Base-by-base conservation (phyloP, 2,329 filamentous ascomycete genomes). In the Zymoseptoria ardabiliae region DNA sequence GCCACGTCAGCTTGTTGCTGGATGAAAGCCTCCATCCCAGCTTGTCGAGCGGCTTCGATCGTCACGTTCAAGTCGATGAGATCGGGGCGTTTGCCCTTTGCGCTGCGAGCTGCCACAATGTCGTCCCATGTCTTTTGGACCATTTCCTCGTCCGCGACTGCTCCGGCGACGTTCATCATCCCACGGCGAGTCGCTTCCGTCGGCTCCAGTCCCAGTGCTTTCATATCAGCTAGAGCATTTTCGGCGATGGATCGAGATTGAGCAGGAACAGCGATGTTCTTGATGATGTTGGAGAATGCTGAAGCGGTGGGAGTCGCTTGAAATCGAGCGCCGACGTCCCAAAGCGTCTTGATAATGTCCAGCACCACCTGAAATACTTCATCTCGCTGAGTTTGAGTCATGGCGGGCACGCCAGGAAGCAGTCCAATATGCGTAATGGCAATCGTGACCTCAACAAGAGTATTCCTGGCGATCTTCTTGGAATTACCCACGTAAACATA, bases 401-500 rank as follows among this genome's bases (percentile, higher is more conserved):
- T 48, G 6, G 22, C 30, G 13, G 59, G 52, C 8, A 67, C 45
- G 4, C 62, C 65, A 2, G 62, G 58, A 3, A 68, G 45, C n/a
- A 69, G 68, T 7, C 73, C 55, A 11, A 61, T 73, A 28, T 59
- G 61, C 49, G 67, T 71, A 58, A 71, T 58, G 57, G 65, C 60
- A 35, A 72, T 72, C 23, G 79, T 65, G 21, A 80, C 66, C 22
- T 69, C 62, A 35, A 71, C 74, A 10, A 79, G 65, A 56, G 76
- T 72, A 6, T 74, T 72, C 11, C 61, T 65, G 4, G 69, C 58
- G 4, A 79, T 50, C 5, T 59, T 61, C 19, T 73, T 75, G 4
- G 77, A 73, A 23, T 72, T 70, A 54, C 78, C 73, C 23, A 75
- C 56, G 56, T 76, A 74, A 19, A 77, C 73, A 62, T 77, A 77